Percentiles rank a stretch among this genome's conserved stretches.
These are phyloP conservation scores for Solanum habrochaites DNA, from an alignment of 257 asterid species.

Conservation along the genomic window DNA sequence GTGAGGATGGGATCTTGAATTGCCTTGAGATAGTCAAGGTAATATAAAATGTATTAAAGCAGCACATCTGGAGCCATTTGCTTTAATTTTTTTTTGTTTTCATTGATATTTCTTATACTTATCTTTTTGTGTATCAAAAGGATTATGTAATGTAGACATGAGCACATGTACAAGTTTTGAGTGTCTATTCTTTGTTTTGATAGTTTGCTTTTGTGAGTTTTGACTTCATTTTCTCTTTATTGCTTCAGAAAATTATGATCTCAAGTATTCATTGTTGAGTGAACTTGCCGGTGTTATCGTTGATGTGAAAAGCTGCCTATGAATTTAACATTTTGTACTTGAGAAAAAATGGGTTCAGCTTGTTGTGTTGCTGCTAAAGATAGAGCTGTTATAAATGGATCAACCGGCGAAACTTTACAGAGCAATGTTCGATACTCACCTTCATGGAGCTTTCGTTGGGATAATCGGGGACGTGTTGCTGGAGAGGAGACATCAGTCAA, in stretches of 20 bases:
- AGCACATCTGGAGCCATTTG: neutral
- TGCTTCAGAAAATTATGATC: neutral
- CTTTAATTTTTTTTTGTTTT: neutral
- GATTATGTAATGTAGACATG: neutral
- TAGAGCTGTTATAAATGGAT: slow-evolving; percentile 47
- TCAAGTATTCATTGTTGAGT: neutral
- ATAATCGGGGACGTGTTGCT: slow-evolving; percentile 79
- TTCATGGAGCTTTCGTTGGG: slow-evolving; percentile 95
- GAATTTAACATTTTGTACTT: slow-evolving; percentile 7
- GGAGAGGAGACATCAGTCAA: slow-evolving; percentile 77
- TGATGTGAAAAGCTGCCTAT: slow-evolving; percentile 4
- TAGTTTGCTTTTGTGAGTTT: neutral
- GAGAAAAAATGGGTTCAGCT: slow-evolving; percentile 85
- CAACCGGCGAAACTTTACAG: slow-evolving; percentile 48
- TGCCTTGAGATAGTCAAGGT: neutral
- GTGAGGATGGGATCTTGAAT: neutral
- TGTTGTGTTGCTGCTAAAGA: slow-evolving; percentile 92
- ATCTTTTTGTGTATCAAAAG: neutral
- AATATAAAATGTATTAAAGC: neutral
- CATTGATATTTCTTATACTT: neutral
- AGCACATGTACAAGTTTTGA: neutral
- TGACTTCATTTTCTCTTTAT: neutral
- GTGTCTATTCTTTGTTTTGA: neutral
- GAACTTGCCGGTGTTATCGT: neutral
- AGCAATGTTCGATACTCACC: slow-evolving; percentile 78